Evolutionary conservation across 83 land plant genomes (phyloP).

Genomic region (Diphasiastrum complanatum): DNA sequence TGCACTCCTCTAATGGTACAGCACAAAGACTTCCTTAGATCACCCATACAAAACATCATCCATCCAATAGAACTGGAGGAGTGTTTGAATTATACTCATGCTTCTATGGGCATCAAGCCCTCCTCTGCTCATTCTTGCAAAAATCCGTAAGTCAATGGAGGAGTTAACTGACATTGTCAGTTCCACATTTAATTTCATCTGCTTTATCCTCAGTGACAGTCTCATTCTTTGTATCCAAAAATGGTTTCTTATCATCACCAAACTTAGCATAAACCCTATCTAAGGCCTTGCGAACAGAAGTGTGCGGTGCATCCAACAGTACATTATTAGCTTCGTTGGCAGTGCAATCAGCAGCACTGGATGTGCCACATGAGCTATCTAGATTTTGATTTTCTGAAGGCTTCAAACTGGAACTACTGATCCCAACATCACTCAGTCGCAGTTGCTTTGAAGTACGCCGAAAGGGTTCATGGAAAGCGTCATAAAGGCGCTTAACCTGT

Average conservation of each 20-base stretch:
- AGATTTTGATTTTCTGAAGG: neutral
- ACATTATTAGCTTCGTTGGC: neutral
- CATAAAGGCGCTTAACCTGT: slow-evolving; percentile 33
- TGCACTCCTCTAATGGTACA: too few relatives aligned
- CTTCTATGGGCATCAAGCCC: too few relatives aligned
- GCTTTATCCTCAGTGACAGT: too few relatives aligned
- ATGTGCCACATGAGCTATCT: neutral
- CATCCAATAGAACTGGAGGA: too few relatives aligned
- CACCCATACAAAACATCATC: too few relatives aligned
- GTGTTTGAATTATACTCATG: too few relatives aligned
- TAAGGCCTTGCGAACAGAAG: slow-evolving; percentile 26
- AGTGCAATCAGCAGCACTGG: neutral
- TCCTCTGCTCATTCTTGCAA: too few relatives aligned
- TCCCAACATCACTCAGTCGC: slow-evolving; percentile 23
- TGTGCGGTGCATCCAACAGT: slow-evolving; percentile 1
- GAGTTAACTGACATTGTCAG: too few relatives aligned
- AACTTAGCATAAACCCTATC: slow-evolving; percentile 26
- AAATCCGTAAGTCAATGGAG: too few relatives aligned
- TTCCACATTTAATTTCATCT: too few relatives aligned
- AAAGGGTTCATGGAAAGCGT: slow-evolving; percentile 38
- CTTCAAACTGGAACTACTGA: neutral
- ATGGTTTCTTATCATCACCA: neutral
- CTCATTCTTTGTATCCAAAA: too few relatives aligned
- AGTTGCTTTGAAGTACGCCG: slow-evolving; percentile 29
- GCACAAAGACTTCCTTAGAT: too few relatives aligned